Conservation (phyloP, 345 rosid genomes). For the Rubroshorea leprosula region DNA sequence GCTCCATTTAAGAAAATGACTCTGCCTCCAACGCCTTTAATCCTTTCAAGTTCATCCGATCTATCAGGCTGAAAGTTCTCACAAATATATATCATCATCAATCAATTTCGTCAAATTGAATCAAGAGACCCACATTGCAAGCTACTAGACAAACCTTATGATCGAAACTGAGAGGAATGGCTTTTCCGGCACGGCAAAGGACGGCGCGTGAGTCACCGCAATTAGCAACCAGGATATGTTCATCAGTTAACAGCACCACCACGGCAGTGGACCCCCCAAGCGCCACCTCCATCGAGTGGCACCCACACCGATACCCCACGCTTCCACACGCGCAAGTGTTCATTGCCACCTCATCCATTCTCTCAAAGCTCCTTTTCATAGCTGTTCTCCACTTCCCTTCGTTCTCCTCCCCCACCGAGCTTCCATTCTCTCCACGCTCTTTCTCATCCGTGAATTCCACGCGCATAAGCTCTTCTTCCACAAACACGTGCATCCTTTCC, state of each 20-base stretch:
- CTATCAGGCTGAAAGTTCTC: conserved; percentile 72
- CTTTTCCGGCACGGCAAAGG: conserved; percentile 44
- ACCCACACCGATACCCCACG: conserved; percentile 26
- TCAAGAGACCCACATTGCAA: neutral
- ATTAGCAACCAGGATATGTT: conserved; percentile 45
- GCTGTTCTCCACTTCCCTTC: conserved; percentile 31
- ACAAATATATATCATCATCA: neutral
- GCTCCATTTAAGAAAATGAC: conserved; percentile 53
- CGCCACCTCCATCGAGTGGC: conserved; percentile 33
- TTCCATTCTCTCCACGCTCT: conserved; percentile 8
- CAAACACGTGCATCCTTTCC: conserved; percentile 41
- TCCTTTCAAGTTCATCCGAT: conserved; percentile 67
- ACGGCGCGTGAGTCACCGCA: conserved; percentile 72
- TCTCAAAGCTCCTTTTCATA: conserved; percentile 37
- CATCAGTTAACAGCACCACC: conserved; percentile 33
- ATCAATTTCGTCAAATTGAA: neutral
- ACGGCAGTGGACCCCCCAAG: conserved; percentile 54
- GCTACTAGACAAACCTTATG: conserved; percentile 42
- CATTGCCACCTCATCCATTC: conserved; percentile 43
- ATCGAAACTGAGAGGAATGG: conserved; percentile 45
- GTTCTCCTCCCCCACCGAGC: neutral
- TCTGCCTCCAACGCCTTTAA: conserved; percentile 64
- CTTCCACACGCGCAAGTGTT: conserved; percentile 33
- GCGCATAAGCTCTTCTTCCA: conserved; percentile 41
- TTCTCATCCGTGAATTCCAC: conserved; percentile 10